Conservation (phyloP, 2,329 filamentous ascomycete species). For the Verticillium alfalfae region DNA sequence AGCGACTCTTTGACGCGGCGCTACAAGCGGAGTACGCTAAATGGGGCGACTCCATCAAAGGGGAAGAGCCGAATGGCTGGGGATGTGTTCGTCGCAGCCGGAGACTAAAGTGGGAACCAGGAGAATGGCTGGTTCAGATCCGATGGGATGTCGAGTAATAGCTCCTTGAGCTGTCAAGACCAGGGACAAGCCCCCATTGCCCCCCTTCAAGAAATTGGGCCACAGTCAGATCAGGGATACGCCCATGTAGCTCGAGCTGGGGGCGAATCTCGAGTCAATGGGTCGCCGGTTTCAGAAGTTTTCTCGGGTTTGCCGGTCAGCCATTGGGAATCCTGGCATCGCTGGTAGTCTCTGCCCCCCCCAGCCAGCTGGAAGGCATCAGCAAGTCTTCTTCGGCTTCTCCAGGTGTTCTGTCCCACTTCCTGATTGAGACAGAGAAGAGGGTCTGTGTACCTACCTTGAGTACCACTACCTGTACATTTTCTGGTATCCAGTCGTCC, state of each 20-base stretch:
- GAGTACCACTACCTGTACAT: background rate
- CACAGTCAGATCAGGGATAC: slow-evolving; percentile 1
- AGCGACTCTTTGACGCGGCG: slow-evolving; percentile 8
- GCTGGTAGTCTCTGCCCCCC: background rate
- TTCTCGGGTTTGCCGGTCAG: slow-evolving; percentile 10
- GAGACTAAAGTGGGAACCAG: slow-evolving; percentile 4
- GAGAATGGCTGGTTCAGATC: slow-evolving; percentile 9
- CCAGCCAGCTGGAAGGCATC: slow-evolving; percentile 4
- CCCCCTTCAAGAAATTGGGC: slow-evolving; percentile 1
- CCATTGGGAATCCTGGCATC: background rate
- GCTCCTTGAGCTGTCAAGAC: slow-evolving; percentile 10
- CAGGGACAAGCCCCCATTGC: slow-evolving; percentile 6
- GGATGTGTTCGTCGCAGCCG: slow-evolving; percentile 7
- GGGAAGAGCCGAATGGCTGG: slow-evolving; percentile 14
- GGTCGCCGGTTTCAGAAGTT: slow-evolving; percentile 11
- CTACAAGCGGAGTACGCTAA: slow-evolving; percentile 6
- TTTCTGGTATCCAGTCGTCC: no score
- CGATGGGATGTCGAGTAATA: slow-evolving; percentile 10
- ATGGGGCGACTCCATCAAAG: slow-evolving; percentile 10
- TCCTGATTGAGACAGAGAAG: slow-evolving; percentile 7
- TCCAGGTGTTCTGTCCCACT: slow-evolving; percentile 10
- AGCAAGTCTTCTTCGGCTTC: slow-evolving; percentile 11
- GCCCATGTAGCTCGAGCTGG: slow-evolving; percentile 8
- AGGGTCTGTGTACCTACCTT: background rate
- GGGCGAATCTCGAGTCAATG: slow-evolving; percentile 7